Conservation (phyloP, 805 yeast species). For the Yamadazyma tumulicola region DNA sequence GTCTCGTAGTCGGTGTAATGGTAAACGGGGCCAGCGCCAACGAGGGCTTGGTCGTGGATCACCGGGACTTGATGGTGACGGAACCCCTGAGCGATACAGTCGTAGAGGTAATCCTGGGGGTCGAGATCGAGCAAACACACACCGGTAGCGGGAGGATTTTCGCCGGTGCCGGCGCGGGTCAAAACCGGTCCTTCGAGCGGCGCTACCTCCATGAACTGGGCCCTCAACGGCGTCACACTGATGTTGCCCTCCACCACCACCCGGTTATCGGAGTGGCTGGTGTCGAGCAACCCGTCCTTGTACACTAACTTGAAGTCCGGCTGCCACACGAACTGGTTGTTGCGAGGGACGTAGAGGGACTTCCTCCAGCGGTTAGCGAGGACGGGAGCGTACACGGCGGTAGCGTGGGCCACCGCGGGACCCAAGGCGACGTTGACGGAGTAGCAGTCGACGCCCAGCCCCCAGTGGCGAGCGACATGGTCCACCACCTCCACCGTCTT, state of each 20-base stretch:
- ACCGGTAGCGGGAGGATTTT: constrained; percentile 1
- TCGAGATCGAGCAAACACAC: constrained; percentile 38
- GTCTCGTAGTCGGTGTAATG: constrained; percentile 92
- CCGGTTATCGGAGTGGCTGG: constrained; percentile 63
- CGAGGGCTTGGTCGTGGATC: constrained; percentile 16
- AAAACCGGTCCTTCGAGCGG: constrained; percentile 56
- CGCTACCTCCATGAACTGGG: constrained; percentile 57
- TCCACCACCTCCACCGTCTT: constrained; percentile 62
- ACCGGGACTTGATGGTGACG: constrained; percentile 18
- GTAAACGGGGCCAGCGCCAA: constrained; percentile 28
- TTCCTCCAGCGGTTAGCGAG: constrained; percentile 73
- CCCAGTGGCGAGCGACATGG: constrained; percentile 45
- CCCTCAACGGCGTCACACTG: constrained; percentile 55
- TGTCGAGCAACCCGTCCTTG: constrained; percentile 39
- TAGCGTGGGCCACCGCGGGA: constrained; percentile 52
- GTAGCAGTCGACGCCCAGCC: constrained; percentile 59
- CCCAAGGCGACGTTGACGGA: constrained; percentile 80
- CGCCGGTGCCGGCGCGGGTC: constrained; percentile 21
- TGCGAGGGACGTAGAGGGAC: constrained; percentile 47
- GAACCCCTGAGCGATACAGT: constrained; percentile 41
- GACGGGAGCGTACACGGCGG: constrained; percentile 71
- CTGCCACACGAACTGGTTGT: constrained; percentile 61
- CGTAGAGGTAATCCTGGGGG: constrained; percentile 35
- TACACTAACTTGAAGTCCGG: constrained; percentile 77
- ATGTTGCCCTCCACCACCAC: constrained; percentile 62